Evolutionary conservation across 176 grass and related monocot genomes (phyloP).

Genomic region (Paspalum vaginatum): DNA sequence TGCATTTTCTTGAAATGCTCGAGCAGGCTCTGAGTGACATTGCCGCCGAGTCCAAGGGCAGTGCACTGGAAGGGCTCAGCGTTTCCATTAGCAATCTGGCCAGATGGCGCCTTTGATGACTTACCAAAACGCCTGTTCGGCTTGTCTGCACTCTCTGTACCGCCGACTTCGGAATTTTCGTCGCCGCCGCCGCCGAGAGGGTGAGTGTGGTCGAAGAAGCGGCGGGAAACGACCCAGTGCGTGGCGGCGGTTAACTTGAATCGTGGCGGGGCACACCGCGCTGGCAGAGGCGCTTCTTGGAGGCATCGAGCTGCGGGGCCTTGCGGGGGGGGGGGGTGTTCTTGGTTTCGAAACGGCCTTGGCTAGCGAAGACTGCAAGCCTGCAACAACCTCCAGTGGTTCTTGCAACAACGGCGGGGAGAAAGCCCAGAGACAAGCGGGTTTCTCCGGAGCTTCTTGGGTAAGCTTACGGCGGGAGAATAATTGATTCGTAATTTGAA

Average conservation of each 20-base stretch:
- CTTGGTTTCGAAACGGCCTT: background rate
- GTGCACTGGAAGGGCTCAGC: slow-evolving; percentile 1
- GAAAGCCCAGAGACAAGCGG: background rate
- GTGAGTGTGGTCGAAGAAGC: slow-evolving; percentile 55
- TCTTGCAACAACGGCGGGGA: background rate
- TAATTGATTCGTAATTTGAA: background rate
- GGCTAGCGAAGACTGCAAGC: background rate
- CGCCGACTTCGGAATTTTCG: slow-evolving; percentile 1
- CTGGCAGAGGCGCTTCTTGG: slow-evolving; percentile 66
- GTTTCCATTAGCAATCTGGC: too few species aligned
- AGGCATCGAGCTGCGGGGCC: slow-evolving; percentile 58
- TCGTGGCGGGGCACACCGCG: slow-evolving; percentile 65
- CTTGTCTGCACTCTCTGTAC: too few species aligned
- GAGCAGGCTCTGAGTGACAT: slow-evolving; percentile 59
- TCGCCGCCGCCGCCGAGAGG: background rate
- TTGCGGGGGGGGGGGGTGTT: slow-evolving; percentile 62
- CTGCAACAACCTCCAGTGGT: too few species aligned
- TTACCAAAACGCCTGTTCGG: too few species aligned
- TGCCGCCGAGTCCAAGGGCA: slow-evolving; percentile 52
- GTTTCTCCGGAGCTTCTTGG: background rate
- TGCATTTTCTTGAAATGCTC: slow-evolving; percentile 64
- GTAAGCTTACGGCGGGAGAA: background rate
- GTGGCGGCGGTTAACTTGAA: slow-evolving; percentile 58
- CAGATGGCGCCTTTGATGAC: too few species aligned
- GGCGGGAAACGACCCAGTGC: slow-evolving; percentile 55